Evolutionary conservation across 768 basidiomycete species (phyloP).

Genomic region (Plicaturopsis crispa): DNA sequence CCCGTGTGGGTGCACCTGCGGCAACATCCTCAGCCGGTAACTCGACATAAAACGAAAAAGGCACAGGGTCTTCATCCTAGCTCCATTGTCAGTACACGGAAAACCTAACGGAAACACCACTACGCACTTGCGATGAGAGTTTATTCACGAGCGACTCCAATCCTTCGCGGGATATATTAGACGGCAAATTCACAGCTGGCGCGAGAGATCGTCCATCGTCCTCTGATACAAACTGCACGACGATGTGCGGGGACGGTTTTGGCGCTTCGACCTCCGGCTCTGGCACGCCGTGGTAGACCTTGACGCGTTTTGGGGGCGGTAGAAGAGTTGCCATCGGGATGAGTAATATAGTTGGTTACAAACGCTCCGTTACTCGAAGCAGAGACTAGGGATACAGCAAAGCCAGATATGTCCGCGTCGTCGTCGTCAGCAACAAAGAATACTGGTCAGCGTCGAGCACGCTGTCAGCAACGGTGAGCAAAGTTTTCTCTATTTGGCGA

Average conservation of each 20-base stretch:
- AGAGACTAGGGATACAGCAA: too few species aligned
- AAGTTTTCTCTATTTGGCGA: too few species aligned
- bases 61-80: constrained; percentile 82
- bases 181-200: constrained; percentile 83
- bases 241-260: constrained; percentile 52
- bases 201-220: constrained; percentile 78
- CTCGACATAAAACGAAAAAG: constrained; percentile 84
- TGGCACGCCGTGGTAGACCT: constrained; percentile 69
- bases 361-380: too few species aligned
- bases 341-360: not conserved
- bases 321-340: constrained; percentile 72
- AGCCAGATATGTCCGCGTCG: too few species aligned
- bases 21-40: constrained; percentile 49
- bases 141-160: constrained; percentile 88
- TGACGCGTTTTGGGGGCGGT: constrained; percentile 85
- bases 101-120: constrained; percentile 5
- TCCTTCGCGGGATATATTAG: constrained; percentile 77
- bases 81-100: constrained; percentile 13
- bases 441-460: too few species aligned
- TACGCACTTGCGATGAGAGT: constrained; percentile 62
- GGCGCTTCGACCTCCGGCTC: constrained; percentile 48
- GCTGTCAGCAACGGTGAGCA: too few species aligned
- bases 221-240: constrained; percentile 91
- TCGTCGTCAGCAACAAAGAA: too few species aligned
- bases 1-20: constrained; percentile 53